Evolutionary conservation across 164 flowering plant genomes (phyloP).

Genomic region (Chloranthus sessilifolius): DNA sequence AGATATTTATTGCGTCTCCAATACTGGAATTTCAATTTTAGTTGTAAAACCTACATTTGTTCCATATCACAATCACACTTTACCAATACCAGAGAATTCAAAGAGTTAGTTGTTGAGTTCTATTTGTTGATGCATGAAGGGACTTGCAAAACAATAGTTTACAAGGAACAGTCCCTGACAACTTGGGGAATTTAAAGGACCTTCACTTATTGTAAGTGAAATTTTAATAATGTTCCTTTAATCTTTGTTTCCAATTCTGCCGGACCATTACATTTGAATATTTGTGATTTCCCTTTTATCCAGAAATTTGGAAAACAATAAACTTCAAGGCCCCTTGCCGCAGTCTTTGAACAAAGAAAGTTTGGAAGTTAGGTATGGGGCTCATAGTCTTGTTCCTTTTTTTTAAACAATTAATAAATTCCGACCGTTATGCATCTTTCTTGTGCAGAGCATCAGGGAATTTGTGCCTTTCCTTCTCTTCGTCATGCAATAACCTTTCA

Average conservation of each 20-base stretch:
- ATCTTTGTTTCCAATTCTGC: neutral
- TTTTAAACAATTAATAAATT: neutral
- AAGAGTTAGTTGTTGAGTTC: neutral
- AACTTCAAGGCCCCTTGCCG: slow-evolving; percentile 65
- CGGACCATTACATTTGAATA: too few relatives aligned
- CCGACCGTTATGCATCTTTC: slow-evolving; percentile 15
- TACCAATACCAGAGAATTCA: too few relatives aligned
- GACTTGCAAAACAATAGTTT: slow-evolving; percentile 76
- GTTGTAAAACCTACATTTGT: neutral
- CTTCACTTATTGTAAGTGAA: slow-evolving; percentile 69
- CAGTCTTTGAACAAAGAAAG: slow-evolving; percentile 55
- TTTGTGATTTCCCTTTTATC: slow-evolving; percentile 6
- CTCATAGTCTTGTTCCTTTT: neutral
- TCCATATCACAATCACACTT: neutral
- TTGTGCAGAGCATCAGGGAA: slow-evolving; percentile 72
- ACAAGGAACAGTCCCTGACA: slow-evolving; percentile 66
- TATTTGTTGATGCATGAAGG: slow-evolving; percentile 29
- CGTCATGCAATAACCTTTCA: slow-evolving; percentile 37
- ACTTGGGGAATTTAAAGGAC: slow-evolving; percentile 55
- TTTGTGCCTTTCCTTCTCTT: slow-evolving; percentile 66
- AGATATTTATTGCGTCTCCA: too few relatives aligned
- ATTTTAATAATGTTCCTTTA: slow-evolving; percentile 1
- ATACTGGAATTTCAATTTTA: neutral
- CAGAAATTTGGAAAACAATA: slow-evolving; percentile 83
- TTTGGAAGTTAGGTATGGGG: slow-evolving; percentile 57